A percentile compares a stretch with the other conserved stretches of the same genome.
These are phyloP conservation scores for Buxus sempervirens DNA, from an alignment of 164 flowering plant genomes.

Conservation along the genomic window DNA sequence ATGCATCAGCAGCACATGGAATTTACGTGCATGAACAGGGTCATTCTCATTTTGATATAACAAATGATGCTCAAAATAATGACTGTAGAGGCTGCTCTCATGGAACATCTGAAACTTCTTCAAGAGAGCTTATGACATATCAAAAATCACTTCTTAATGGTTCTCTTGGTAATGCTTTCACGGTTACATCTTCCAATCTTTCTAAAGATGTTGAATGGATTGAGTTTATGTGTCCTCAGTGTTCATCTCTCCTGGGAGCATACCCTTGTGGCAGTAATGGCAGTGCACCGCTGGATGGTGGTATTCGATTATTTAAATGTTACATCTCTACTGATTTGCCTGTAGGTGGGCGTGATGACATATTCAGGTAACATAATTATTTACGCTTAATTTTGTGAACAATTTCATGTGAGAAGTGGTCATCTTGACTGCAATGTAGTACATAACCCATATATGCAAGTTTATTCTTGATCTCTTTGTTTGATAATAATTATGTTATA, in stretches of 20 bases:
- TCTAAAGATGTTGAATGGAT: slow-evolving; percentile 69
- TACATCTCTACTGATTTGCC: slow-evolving; percentile 62
- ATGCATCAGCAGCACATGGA: slow-evolving; percentile 18
- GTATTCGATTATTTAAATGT: slow-evolving; percentile 76
- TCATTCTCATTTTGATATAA: slow-evolving; percentile 27
- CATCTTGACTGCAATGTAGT: too few species aligned
- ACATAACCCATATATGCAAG: not conserved
- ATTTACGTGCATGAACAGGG: not conserved
- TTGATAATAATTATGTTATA: too few species aligned
- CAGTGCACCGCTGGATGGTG: slow-evolving; percentile 56
- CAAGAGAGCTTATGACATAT: slow-evolving; percentile 27
- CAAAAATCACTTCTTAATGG: slow-evolving; percentile 57
- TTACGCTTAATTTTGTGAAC: not conserved
- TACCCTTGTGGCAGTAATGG: slow-evolving; percentile 45
- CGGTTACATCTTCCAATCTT: slow-evolving; percentile 54
- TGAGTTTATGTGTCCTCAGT: slow-evolving; percentile 54
- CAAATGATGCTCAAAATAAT: slow-evolving; percentile 7
- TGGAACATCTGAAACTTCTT: slow-evolving; percentile 20
- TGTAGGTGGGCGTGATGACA: slow-evolving; percentile 38
- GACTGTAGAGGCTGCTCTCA: slow-evolving; percentile 20
- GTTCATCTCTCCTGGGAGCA: slow-evolving; percentile 73
- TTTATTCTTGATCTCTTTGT: not conserved
- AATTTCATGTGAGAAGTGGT: not conserved
- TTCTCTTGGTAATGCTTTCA: slow-evolving; percentile 71
- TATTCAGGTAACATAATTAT: slow-evolving; percentile 49